Evolutionary conservation across 148 eudicot species (phyloP).

Genomic region (Hydrangea macrophylla): DNA sequence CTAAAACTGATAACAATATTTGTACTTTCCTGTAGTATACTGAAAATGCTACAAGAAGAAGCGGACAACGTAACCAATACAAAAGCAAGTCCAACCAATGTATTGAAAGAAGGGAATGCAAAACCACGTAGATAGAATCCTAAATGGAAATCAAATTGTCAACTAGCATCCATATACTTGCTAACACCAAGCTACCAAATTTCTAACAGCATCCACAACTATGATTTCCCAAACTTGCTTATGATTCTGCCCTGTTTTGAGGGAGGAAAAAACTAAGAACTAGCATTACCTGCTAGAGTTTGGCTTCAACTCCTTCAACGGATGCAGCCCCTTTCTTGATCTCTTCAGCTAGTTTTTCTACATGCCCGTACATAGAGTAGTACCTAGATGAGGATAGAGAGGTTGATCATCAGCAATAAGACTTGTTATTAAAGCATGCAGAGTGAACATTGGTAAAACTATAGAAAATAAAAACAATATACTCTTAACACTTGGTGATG

Average conservation of each 20-base stretch:
- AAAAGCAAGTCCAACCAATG: too few species aligned
- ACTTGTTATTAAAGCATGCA: neutral
- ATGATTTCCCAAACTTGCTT: neutral
- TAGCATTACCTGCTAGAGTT: constrained; percentile 82
- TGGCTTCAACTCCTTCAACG: constrained; percentile 88
- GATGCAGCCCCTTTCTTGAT: constrained; percentile 88
- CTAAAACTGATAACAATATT: too few species aligned
- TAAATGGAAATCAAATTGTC: neutral
- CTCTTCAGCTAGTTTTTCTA: constrained; percentile 78
- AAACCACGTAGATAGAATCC: neutral
- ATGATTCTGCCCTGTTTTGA: neutral
- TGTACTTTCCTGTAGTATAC: too few species aligned
- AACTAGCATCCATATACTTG: neutral
- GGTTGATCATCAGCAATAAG: neutral
- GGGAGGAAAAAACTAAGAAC: neutral
- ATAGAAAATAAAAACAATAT: neutral
- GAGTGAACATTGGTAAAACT: neutral
- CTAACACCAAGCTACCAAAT: neutral
- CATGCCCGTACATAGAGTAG: constrained; percentile 95
- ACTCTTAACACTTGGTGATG: neutral
- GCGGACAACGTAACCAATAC: too few species aligned
- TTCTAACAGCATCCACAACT: neutral
- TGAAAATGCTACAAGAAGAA: too few species aligned
- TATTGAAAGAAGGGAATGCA: neutral
- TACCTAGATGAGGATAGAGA: constrained; percentile 42